These are phyloP conservation scores for Solanum clarkiae DNA, from an alignment of 257 asterid genomes.

Conservation along the genomic window DNA sequence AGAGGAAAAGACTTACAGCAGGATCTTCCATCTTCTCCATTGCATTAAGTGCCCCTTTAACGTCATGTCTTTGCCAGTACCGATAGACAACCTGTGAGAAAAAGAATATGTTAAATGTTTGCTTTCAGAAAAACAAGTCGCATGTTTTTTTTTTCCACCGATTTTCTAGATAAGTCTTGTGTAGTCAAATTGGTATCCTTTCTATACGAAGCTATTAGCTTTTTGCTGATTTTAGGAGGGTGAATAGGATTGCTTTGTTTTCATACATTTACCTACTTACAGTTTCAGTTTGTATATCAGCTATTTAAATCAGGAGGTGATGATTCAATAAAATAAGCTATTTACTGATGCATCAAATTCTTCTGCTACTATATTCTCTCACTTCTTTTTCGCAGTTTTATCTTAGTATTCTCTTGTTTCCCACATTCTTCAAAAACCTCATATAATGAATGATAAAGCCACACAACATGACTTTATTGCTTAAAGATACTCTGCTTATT, in stretches of 20 bases:
- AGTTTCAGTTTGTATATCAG: not conserved
- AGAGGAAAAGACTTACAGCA: conserved; percentile 32
- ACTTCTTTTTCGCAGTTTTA: not conserved
- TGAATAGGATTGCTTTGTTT: not conserved
- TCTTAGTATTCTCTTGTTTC: not conserved
- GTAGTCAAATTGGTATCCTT: not conserved
- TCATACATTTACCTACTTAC: not conserved
- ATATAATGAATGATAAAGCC: not conserved
- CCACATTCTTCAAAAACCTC: not conserved
- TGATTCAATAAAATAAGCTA: not conserved
- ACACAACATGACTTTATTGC: not conserved
- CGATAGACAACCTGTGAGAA: conserved; percentile 51
- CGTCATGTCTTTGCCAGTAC: conserved; percentile 83
- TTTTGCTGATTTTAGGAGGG: not conserved
- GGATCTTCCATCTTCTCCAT: conserved; percentile 72
- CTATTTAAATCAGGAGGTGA: not conserved
- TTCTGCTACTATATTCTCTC: not conserved
- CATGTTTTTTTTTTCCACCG: not conserved
- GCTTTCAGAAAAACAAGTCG: not conserved
- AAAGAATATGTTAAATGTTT: not conserved
- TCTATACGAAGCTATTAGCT: not conserved
- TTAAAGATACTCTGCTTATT: not conserved
- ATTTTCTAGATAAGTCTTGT: not conserved
- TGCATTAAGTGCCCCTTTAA: conserved; percentile 70
- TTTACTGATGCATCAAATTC: not conserved